Evolutionary conservation across 768 basidiomycete genomes (phyloP).

Genomic region (Leccinum subgranulosum): DNA sequence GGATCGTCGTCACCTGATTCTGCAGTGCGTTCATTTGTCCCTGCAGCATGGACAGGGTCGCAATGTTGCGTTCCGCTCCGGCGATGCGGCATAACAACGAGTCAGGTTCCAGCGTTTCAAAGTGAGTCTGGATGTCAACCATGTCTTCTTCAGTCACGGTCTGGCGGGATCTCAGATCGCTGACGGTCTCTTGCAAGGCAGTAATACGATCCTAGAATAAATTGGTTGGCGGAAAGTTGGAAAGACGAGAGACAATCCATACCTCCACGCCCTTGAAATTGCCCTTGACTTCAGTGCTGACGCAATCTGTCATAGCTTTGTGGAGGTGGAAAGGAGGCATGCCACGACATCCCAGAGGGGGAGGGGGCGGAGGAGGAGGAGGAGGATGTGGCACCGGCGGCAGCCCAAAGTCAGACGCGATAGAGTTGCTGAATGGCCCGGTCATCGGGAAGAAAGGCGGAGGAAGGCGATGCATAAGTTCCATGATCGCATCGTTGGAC

Average conservation of each 20-base stretch:
- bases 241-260: background rate
- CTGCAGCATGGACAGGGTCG: conserved; percentile 27
- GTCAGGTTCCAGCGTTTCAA: conserved; percentile 39
- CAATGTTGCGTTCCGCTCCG: conserved; percentile 30
- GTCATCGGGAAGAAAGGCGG: conserved; percentile 16
- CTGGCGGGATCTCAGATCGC: conserved; percentile 24
- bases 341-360: background rate
- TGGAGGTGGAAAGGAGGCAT: conserved; percentile 15
- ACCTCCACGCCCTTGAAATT: conserved; percentile 24
- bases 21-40: conserved; percentile 21
- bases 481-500: conserved; percentile 5
- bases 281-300: conserved; percentile 22
- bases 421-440: conserved; percentile 21
- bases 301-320: conserved; percentile 15
- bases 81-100: conserved; percentile 29
- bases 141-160: conserved; percentile 28
- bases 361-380: background rate
- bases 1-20: conserved; percentile 19
- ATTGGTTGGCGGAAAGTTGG: background rate
- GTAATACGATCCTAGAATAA: conserved; percentile 24
- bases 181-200: conserved; percentile 18
- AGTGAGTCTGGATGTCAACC: conserved; percentile 32
- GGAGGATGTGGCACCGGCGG: conserved; percentile 12
- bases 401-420: conserved; percentile 16
- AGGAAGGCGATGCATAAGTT: conserved; percentile 20